Base-by-base conservation (phyloP, 75 land plant genomes). In the Pinus albicaulis region DNA sequence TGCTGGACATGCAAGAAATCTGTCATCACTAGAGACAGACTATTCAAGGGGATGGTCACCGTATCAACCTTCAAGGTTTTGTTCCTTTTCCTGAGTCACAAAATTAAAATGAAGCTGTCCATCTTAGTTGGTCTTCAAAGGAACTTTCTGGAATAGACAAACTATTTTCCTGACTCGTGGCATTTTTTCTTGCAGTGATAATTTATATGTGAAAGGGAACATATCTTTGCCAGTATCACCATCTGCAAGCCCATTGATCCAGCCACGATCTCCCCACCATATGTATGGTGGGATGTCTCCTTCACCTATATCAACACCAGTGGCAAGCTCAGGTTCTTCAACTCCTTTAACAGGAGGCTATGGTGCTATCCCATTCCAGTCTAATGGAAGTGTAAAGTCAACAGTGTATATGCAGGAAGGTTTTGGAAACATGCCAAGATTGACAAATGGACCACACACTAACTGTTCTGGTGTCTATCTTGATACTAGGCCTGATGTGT, bases 291-390 rank as follows among this genome's bases (percentile, higher is more conserved):
- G 85, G 63, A 85, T 81, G 80, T 90, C 92, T 55, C 87, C 90
- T 17, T 81, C 89, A 10, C 84, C 86, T 34, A 88, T 90, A 59
- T 86, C 92, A 15, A 90, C 86, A 73, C 92, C 92, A 28, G 79
- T 76, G 14, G 72, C 81, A 15, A 78, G 86, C 31, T 92, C 94
- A 26, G 90, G 94, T 24, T 77, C 92, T 25, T 92, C 92, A 31
- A 92, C 94, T 5, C 92, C 94, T 76, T 76, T 90, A 3, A 87
- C 90, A 31, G 90, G 94, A 55, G 89, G 92, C 57, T 74, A 73
- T 86, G 87, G 92, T 72, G 84, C 82, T 31, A 78, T 87, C 48
- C 92, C 92, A 44, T 79, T 78, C 20, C 56, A 28, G 59, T 28
- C 13, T 3, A 28, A 13, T 62, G 65, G 36, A 62, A 75, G 75